These are phyloP conservation scores for Rugosomyces carneus DNA, from an alignment of 1,284 basidiomycete species.

Conservation along the genomic window DNA sequence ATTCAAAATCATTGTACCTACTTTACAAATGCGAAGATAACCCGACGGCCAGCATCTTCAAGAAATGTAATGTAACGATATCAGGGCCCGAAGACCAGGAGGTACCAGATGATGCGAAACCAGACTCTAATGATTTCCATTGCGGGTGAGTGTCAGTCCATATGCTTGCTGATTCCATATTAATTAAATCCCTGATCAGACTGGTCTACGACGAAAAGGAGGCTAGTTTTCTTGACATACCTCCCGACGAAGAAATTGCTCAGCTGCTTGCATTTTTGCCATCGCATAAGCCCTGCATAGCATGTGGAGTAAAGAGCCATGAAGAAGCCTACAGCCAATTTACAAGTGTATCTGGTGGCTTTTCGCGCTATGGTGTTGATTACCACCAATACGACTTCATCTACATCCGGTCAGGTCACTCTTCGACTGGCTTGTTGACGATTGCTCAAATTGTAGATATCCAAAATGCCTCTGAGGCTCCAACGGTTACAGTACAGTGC, in stretches of 20 bases:
- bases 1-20: constrained; percentile 50
- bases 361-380: constrained; percentile 30
- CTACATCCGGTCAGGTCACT: constrained; percentile 35
- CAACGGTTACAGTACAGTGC: constrained; percentile 30
- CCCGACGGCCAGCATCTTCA: constrained; percentile 44
- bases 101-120: constrained; percentile 31
- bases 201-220: constrained; percentile 40
- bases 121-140: constrained; percentile 45
- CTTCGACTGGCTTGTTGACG: constrained; percentile 29
- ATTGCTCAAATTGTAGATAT: constrained; percentile 52
- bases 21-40: constrained; percentile 48
- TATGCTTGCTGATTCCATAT: constrained; percentile 7
- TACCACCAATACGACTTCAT: constrained; percentile 59
- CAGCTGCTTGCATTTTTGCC: constrained; percentile 21
- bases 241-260: constrained; percentile 25
- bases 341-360: constrained; percentile 25
- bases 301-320: constrained; percentile 35
- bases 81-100: constrained; percentile 38
- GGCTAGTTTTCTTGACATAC: constrained; percentile 38
- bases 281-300: constrained; percentile 34
- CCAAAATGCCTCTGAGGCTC: constrained; percentile 17
- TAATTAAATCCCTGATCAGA: constrained; percentile 21
- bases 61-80: constrained; percentile 44
- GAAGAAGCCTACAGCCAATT: constrained; percentile 19
- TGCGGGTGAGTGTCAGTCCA: constrained; percentile 35